Conservation (phyloP, 495 filamentous ascomycete genomes). For the Gamarada debralockiae region DNA sequence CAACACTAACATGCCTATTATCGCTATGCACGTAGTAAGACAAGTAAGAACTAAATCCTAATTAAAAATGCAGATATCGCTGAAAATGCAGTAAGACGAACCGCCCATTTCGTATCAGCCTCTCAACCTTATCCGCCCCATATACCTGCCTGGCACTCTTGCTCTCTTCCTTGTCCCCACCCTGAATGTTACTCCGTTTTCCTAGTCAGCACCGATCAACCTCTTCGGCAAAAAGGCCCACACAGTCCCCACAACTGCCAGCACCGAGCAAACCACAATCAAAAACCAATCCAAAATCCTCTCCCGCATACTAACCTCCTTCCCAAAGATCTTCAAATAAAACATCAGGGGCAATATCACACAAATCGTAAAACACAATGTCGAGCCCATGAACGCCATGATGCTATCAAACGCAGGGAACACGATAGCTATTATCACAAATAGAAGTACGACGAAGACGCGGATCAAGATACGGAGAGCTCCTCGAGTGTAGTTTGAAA, state of each 20-base stretch:
- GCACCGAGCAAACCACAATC: slow-evolving; percentile 60
- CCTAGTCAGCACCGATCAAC: slow-evolving; percentile 40
- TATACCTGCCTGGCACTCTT: no score
- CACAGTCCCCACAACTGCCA: slow-evolving; percentile 76
- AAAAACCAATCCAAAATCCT: slow-evolving; percentile 63
- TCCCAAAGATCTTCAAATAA: slow-evolving; percentile 88
- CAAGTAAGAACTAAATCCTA: no score
- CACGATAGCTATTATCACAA: slow-evolving; percentile 69
- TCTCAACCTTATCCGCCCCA: no score
- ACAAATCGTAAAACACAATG: slow-evolving; percentile 92
- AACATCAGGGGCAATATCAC: slow-evolving; percentile 87
- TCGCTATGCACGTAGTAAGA: no score
- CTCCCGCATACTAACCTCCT: slow-evolving; percentile 64
- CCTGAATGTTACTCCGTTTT: no score
- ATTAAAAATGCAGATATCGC: no score
- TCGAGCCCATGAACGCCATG: slow-evolving; percentile 88
- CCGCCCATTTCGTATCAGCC: no score
- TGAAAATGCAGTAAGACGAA: no score
- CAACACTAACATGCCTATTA: no score
- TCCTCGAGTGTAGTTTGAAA: slow-evolving; percentile 54
- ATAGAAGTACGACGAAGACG: slow-evolving; percentile 50
- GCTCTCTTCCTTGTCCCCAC: no score
- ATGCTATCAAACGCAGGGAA: slow-evolving; percentile 90
- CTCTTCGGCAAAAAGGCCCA: slow-evolving; percentile 83
- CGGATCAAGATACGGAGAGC: slow-evolving; percentile 58